Evolutionary conservation across 2,329 filamentous ascomycete genomes (phyloP).

Genomic region (Pleoardoris graminearum): DNA sequence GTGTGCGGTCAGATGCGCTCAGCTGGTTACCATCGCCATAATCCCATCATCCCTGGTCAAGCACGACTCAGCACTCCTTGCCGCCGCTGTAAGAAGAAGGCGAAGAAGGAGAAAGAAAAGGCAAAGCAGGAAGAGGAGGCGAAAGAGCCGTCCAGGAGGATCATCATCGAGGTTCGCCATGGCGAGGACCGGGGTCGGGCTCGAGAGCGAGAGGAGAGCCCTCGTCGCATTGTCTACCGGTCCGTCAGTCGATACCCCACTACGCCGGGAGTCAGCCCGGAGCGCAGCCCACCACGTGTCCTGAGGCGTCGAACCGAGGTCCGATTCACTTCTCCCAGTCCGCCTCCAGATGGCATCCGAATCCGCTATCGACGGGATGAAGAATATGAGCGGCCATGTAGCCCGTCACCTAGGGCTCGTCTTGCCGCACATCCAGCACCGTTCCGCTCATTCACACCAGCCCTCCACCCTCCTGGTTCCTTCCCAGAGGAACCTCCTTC

Average conservation of each 20-base stretch:
- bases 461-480: conserved; percentile 7
- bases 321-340: conserved; percentile 26
- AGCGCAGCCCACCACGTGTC: conserved; percentile 11
- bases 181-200: conserved; percentile 28
- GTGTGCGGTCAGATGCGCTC: conserved; percentile 41
- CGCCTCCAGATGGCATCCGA: conserved; percentile 14
- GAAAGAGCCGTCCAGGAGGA: conserved; percentile 26
- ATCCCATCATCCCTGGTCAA: conserved; percentile 42
- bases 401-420: conserved; percentile 22
- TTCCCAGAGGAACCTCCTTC: conserved; percentile 26
- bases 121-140: conserved; percentile 15
- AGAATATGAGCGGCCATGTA: conserved; percentile 22
- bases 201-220: conserved; percentile 18
- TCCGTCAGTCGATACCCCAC: conserved; percentile 23
- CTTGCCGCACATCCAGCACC: conserved; percentile 32
- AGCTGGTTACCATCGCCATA: conserved; percentile 37
- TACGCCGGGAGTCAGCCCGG: conserved; percentile 21
- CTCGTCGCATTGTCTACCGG: conserved; percentile 19
- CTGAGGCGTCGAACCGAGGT: conserved; percentile 14
- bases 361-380: conserved; percentile 19
- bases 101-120: conserved; percentile 13
- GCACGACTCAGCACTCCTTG: conserved; percentile 30
- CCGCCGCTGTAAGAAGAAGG: conserved; percentile 37
- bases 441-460: conserved; percentile 23
- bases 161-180: conserved; percentile 22